Percentiles rank a stretch among this genome's conserved stretches.
These are phyloP conservation scores for Plasmodium coatneyi DNA, from an alignment of 169 alveolate genomes.

Conservation along the genomic window DNA sequence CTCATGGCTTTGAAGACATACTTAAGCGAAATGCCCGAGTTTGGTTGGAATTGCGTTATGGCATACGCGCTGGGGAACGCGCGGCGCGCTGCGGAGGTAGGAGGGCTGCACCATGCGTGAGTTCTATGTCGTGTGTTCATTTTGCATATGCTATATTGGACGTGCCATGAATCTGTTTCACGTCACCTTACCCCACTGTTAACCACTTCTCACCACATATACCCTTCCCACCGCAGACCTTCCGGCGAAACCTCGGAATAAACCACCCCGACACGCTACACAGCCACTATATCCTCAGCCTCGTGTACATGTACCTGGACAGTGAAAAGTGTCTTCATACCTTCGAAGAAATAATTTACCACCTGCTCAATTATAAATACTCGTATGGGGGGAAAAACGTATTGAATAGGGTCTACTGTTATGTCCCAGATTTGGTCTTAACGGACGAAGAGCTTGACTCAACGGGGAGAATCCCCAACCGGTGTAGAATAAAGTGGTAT, in stretches of 20 bases:
- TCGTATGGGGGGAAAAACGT: constrained; percentile 2
- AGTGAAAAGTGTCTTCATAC: constrained; percentile 12
- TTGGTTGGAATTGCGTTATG: neutral
- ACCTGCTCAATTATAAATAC: constrained; percentile 29
- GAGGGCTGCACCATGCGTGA: neutral
- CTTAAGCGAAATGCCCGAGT: neutral
- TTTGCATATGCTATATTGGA: neutral
- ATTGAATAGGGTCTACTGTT: constrained; percentile 10
- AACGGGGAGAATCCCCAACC: neutral
- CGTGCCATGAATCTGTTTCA: neutral
- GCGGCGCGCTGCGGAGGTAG: constrained; percentile 19
- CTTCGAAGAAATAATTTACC: constrained; percentile 29
- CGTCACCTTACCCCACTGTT: neutral
- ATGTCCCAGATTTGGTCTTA: constrained; percentile 16
- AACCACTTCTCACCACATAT: neutral
- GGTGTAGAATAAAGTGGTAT: constrained; percentile 6
- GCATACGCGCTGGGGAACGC: constrained; percentile 28
- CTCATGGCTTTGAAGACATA: constrained; percentile 21
- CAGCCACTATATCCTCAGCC: constrained; percentile 10
- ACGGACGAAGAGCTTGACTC: neutral
- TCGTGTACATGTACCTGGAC: constrained; percentile 26
- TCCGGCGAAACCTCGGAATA: constrained; percentile 2
- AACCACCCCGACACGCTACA: constrained; percentile 22
- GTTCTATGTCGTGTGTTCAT: neutral
- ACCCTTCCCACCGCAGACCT: neutral